Base-by-base conservation (phyloP, 1,284 basidiomycete species). In the Rhodotorula sp. region DNA sequence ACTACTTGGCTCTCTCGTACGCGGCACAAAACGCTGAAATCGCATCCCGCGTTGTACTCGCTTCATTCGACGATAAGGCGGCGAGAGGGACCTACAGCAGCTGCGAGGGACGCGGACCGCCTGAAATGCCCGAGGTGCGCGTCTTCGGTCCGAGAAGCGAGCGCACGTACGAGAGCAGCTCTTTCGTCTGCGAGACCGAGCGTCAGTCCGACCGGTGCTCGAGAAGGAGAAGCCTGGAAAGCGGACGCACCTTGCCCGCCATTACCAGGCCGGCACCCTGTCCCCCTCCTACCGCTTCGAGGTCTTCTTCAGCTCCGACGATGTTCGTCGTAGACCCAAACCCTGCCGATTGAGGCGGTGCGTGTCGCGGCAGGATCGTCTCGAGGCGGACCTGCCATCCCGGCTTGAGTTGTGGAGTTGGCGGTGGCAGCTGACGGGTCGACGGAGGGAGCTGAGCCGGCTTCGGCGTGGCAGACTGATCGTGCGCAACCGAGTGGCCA, bases 361-460 rank as follows among this genome's bases (percentile, higher is more conserved):
- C 24, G 4, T 46, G 22, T 9, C 53, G 46, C 47, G 51, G 64
- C 52, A 66, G 11, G 8, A 66, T 47, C 27, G 64, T 58, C 47
- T 60, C 58, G 53, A 66, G 59, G 6, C 64, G 58, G 29, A 49
- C n/a, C 34, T 60, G 64, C 64, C 64, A 66, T 9, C 64, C 64
- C n/a, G 64, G 64, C 51, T 60, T 66, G 46, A 60, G 64, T 10
- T 24, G 24, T 32, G 62, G 8, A 7, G 29, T 15, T 11, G 55
- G 17, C 6, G 39, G 15, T 13, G n/a, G 13, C 19, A 1, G 17
- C 4, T 27, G 22, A 8, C 24, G 49, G 11, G 13, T n/a, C 8
- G 49, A 4, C 34, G 22, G 6, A n/a, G 8, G 24, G 6, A 22
- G 11, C 17, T 17, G 34, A 34, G 10, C 24, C 20, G 17, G 9